phyloP scores from a whole-genome alignment of 495 filamentous ascomycete species.

The Monascus purpureus region DNA sequence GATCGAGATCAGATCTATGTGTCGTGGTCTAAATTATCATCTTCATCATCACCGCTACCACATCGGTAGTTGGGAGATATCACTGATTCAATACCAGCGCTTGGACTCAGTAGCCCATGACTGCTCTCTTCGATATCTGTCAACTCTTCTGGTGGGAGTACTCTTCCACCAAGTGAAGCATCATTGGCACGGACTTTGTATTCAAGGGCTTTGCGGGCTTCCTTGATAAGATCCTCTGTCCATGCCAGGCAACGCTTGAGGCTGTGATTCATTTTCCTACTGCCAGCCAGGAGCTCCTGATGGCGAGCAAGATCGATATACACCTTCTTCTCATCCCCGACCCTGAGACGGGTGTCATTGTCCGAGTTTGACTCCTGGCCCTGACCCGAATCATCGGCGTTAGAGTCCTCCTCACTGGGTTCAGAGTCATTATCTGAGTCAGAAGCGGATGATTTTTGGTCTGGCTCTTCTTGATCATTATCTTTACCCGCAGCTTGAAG shows the following conservation, averaged over 20 bases:
- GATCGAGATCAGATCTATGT: too few species aligned
- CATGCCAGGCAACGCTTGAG: conserved; percentile 73
- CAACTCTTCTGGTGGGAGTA: conserved; percentile 54
- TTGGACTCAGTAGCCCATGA: conserved; percentile 23
- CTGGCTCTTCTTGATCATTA: conserved; percentile 18
- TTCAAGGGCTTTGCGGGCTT: conserved; percentile 73
- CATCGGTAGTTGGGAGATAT: too few species aligned
- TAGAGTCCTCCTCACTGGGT: conserved; percentile 34
- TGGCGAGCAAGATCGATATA: conserved; percentile 77
- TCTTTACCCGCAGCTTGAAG: neutral
- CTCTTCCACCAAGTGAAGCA: conserved; percentile 67
- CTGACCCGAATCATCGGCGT: conserved; percentile 17
- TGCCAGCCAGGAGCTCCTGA: conserved; percentile 72
- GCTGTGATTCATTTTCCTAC: conserved; percentile 86
- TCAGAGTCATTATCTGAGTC: conserved; percentile 25
- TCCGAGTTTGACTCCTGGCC: conserved; percentile 23
- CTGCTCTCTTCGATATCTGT: conserved; percentile 34
- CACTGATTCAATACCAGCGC: too few species aligned
- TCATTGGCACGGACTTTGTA: conserved; percentile 65
- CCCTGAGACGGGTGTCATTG: conserved; percentile 27
- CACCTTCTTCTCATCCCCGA: conserved; percentile 59
- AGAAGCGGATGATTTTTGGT: conserved; percentile 20
- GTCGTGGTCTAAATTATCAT: too few species aligned
- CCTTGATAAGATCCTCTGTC: conserved; percentile 79
- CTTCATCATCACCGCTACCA: too few species aligned